phyloP scores from a whole-genome alignment of 192 early-diverging fungal genomes.

The Pilobolus umbonatus region DNA sequence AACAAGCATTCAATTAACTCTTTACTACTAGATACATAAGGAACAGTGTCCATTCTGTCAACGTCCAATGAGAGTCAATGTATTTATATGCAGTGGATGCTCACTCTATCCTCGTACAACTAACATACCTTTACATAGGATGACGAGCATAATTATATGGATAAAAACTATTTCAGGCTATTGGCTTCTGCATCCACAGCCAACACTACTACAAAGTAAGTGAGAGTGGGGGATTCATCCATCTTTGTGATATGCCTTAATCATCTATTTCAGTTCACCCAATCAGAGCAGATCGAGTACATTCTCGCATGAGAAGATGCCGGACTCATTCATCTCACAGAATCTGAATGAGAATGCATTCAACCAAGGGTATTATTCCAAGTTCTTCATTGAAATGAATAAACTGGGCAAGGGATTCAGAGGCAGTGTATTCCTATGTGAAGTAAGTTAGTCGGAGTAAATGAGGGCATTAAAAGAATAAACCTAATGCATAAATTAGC shows the following conservation, averaged over 20 bases:
- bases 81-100: no score
- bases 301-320: constrained; percentile 3
- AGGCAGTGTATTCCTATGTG: constrained; percentile 87
- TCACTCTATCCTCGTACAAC: no score
- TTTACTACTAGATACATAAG: neutral
- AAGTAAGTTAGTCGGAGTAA: constrained; percentile 42
- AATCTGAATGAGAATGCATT: constrained; percentile 64
- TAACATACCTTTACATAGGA: neutral
- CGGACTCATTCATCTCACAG: neutral
- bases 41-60: constrained; percentile 8
- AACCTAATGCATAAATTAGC: constrained; percentile 28
- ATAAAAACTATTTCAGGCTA: constrained; percentile 59
- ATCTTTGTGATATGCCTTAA: neutral
- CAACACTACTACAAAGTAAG: neutral
- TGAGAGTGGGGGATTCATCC: neutral
- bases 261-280: constrained; percentile 6
- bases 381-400: constrained; percentile 83
- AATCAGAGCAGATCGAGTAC: neutral
- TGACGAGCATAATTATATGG: constrained; percentile 24
- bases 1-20: no score
- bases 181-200: constrained; percentile 36
- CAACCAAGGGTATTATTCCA: constrained; percentile 94
- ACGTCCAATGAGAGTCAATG: neutral
- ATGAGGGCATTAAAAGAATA: neutral
- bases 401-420: constrained; percentile 88